Percentiles rank a stretch among this genome's conserved stretches.
Evolutionary conservation across 495 filamentous ascomycete species (phyloP).

Genomic region (Hyaloscypha bicolor): DNA sequence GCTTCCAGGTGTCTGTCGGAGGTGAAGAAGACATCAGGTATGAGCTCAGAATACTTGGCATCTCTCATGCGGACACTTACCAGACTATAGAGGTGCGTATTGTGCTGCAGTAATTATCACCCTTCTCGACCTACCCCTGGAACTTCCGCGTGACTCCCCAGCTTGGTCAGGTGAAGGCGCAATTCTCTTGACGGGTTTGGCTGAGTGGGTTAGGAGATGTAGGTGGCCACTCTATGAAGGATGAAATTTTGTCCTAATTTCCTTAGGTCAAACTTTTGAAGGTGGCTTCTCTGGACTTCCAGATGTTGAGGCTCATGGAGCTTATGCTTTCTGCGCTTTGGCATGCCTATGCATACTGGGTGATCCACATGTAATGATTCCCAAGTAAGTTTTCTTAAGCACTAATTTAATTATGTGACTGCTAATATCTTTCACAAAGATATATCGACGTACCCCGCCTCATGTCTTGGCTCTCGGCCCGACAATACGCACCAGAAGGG

Average conservation of each 20-base stretch:
- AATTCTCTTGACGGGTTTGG: slow-evolving; percentile 66
- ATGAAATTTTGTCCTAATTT: slow-evolving; percentile 18
- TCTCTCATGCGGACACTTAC: slow-evolving; percentile 25
- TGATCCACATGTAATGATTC: slow-evolving; percentile 70
- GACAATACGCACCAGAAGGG: slow-evolving; percentile 90
- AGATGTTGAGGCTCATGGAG: slow-evolving; percentile 88
- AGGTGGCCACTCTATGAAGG: slow-evolving; percentile 38
- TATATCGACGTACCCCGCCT: slow-evolving; percentile 78
- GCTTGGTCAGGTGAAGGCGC: slow-evolving; percentile 46
- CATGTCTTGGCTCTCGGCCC: slow-evolving; percentile 82
- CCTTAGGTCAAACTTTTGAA: slow-evolving; percentile 85
- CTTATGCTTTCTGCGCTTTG: slow-evolving; percentile 93
- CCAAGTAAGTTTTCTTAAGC: slow-evolving; percentile 49
- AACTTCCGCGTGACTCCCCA: slow-evolving; percentile 66
- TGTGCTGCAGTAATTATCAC: slow-evolving; percentile 82
- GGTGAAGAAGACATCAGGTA: slow-evolving; percentile 93
- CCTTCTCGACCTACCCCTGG: slow-evolving; percentile 79
- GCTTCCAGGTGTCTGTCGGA: slow-evolving; percentile 75
- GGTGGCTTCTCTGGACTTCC: slow-evolving; percentile 87
- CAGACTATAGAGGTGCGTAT: slow-evolving; percentile 72
- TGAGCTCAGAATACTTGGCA: slow-evolving; percentile 30
- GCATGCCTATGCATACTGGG: slow-evolving; percentile 84
- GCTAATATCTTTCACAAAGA: slow-evolving; percentile 43
- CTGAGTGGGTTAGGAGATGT: slow-evolving; percentile 83
- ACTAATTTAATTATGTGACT: neutral